Evolutionary conservation across 805 yeast species (phyloP), one percentile per base, ranked within the genome.

Genomic region (Saturnispora saitoi): DNA sequence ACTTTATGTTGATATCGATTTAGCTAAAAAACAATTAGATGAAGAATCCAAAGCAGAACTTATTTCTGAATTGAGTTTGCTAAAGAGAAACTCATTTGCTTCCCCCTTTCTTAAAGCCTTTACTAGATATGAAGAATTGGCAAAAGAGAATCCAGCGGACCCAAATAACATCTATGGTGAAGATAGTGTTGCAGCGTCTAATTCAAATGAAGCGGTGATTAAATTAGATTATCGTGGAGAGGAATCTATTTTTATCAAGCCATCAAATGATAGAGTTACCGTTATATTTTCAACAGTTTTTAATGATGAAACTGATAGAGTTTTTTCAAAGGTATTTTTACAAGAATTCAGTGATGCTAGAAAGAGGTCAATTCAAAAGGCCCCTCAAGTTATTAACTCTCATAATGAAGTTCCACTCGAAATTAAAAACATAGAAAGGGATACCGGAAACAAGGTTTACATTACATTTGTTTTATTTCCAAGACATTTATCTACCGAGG

Each of bases 281-380:
- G 97, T 91, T 36, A 85, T 93, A 42, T 93, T 93, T 69, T 87
- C 95, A 43, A 93, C 98, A 4, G 74, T 88, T 22, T 93, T 93
- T 75, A 84, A 86, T 62, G 99, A 93, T 67, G 98, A 93, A 66
- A 93, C 98, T 3, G 99, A 93, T 68, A 88, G 86, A 64, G 76
- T 86, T 47, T 85, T 87, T 57, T 95, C 95, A 39, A 87, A 83
- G 65, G 95, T 88, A 32, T 88, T 88, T 61, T 70, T 88, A 54
- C 96, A 88, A 64, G 96, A 90, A 69, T 90, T 90, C 65, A 95
- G 89, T 41, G 97, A 90, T 65, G 96, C 98, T 10, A 81, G 99
- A 68, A 86, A 86, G 63, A 78, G 96, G 66, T 85, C 95, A 4
- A 91, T 93, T 52, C 99, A 93, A 69, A 90, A 93, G 44, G 97